Base-by-base conservation (phyloP, 768 basidiomycete genomes). In the Hypsizygus marmoreus region DNA sequence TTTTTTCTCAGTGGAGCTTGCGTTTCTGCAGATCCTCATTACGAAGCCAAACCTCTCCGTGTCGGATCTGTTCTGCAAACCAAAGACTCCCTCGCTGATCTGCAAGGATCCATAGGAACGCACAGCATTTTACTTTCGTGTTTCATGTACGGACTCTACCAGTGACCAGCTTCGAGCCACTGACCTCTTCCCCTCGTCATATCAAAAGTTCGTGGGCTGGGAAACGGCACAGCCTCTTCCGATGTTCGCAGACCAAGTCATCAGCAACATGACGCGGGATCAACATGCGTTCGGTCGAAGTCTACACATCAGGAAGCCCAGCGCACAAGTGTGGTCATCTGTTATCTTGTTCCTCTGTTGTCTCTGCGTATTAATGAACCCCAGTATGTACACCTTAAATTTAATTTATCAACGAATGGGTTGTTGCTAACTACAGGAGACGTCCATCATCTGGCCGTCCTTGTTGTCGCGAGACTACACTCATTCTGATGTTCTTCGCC, bases 161-260 rank as follows among this genome's bases (percentile, higher is more conserved):
- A 14, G 25, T 48, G 34, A 43, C 37, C 34, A n/a, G n/a, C 45
- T 40, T 34, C 42, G 23, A 24, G 34, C 14, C 17, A 20, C 24
- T 45, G n/a, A 16, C 14, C 24, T 32, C 26, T 17, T 38, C 19
- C 8, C 17, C 44, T 32, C 38, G 36, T 51, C 49, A 53, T 35
- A 45, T 42, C 29, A 47, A 41, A 50, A 37, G 45, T 56, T 50
- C 33, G 51, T 56, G 47, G 56, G 32, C 48, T 54, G 48, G 56
- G 55, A 37, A 59, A 57, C 53, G n/a, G 46, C 50, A 51, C 58
- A 46, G 42, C 54, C 54, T 45, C 43, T 22, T 38, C 28, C 24
- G 45, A 51, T 41, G 43, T 49, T 45, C 19, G 3, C n/a, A 22
- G 20, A 38, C 39, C 47, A 31, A 22, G 43, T 30, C 17, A n/a